Evolutionary conservation across 257 asterid genomes (phyloP).

Genomic region (Plantago major): DNA sequence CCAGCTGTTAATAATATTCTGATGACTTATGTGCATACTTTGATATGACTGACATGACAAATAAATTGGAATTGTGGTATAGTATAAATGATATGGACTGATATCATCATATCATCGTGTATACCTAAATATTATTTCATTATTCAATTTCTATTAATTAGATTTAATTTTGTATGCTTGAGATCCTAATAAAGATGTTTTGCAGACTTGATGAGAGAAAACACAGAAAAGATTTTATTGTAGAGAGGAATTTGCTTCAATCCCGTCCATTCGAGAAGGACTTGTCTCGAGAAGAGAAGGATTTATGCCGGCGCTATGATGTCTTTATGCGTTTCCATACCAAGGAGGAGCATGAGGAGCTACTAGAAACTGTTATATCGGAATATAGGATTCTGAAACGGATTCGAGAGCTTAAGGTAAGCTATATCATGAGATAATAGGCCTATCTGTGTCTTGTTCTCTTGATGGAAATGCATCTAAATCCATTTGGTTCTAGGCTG

Average conservation of each 20-base stretch:
- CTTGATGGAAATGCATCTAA: slow-evolving; percentile 6
- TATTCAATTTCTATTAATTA: neutral
- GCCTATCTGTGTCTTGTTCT: neutral
- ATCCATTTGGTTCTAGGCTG: too few relatives aligned
- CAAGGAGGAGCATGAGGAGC: slow-evolving; percentile 66
- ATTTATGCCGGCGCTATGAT: slow-evolving; percentile 54
- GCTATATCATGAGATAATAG: slow-evolving; percentile 1
- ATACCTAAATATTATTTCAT: neutral
- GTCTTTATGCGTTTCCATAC: slow-evolving; percentile 75
- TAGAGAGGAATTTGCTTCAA: slow-evolving; percentile 62
- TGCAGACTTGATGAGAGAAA: slow-evolving; percentile 85
- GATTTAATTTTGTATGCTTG: neutral
- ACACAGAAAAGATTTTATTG: slow-evolving; percentile 72
- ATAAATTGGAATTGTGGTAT: too few relatives aligned
- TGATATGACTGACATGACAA: too few relatives aligned
- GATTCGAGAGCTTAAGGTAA: slow-evolving; percentile 69
- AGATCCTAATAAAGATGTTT: slow-evolving; percentile 16
- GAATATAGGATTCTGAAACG: slow-evolving; percentile 59
- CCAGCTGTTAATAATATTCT: neutral
- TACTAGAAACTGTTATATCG: slow-evolving; percentile 44
- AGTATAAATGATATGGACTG: too few relatives aligned
- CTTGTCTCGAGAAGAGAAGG: slow-evolving; percentile 61
- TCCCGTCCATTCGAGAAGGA: slow-evolving; percentile 50
- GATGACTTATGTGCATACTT: neutral
- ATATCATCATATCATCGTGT: too few relatives aligned